Base-by-base conservation (phyloP, 352 stramenopile genomes). In the Peronospora belbahrii region DNA sequence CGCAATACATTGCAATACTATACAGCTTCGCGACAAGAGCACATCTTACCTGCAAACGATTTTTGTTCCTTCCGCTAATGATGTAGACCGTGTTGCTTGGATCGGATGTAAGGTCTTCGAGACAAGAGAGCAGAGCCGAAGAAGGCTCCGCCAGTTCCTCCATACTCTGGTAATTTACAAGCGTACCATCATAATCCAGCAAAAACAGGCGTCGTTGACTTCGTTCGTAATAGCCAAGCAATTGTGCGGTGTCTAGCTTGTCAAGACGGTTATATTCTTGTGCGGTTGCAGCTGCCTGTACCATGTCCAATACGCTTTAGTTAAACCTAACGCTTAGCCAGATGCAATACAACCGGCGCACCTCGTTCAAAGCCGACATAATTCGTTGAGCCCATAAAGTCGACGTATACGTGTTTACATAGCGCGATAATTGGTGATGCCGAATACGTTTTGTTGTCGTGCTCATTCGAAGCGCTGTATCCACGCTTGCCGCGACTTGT, bases 371-470 rank as follows among this genome's bases (percentile, higher is more conserved):
- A 4, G 82, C 83, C 7, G 65, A 85, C 66, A 95, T 88, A 41
- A 93, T 90, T 19, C 81, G 77, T 52, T 83, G 75, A 1, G 74
- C 80, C 83, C 83, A 95, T 7, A 95, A 48, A 19, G 74, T 83
- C 39, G 79, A 91, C 18, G 83, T 95, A 69, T 95, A 95, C 50
- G 83, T 89, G 56, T 89, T 89, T 14, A 95, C 84, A 52, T 94
- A 94, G 14, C 84, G 70, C 17, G 77, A 85, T 13, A 93, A 57
- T 42, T 89, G 74, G 37, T 94, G 80, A 48, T 94, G 82, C 14
- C 82, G 76, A 50, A 95, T 89, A 30, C 77, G 75, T 59, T 93
- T 93, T 5, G 78, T 88, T 17, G 76, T 91, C n/a, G 67, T 80
- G 43, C 69, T 86, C 82, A 95, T 94, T 10, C 77, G 78, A 23